These are phyloP conservation scores for Calonectria honghensis DNA, from an alignment of 2,329 filamentous ascomycete species.

Conservation along the genomic window DNA sequence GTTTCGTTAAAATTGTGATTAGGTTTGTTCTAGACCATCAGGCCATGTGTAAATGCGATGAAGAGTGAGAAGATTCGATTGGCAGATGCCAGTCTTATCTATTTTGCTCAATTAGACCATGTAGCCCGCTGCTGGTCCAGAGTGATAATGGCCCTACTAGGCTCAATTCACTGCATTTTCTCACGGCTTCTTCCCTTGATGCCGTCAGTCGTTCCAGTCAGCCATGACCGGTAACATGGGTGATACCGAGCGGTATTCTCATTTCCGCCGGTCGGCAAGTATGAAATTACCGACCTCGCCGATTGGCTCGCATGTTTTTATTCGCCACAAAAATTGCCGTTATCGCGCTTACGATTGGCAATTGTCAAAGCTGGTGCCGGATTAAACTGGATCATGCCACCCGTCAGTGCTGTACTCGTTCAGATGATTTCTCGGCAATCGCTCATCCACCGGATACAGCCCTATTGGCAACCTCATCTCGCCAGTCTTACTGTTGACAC, in stretches of 20 bases:
- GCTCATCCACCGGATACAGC: background rate
- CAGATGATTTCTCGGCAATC: background rate
- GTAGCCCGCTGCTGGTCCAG: too few relatives aligned
- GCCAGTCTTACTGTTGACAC: background rate
- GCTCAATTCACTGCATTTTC: background rate
- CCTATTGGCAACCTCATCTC: background rate
- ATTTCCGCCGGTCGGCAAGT: conserved; percentile 13
- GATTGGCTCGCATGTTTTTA: background rate
- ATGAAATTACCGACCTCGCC: conserved; percentile 9
- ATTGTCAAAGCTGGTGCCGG: background rate
- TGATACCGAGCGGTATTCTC: background rate
- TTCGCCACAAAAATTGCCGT: background rate
- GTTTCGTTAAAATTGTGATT: too few relatives aligned
- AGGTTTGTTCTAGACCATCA: too few relatives aligned
- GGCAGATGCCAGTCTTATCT: conserved; percentile 8
- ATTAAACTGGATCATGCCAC: background rate
- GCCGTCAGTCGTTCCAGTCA: background rate
- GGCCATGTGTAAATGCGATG: too few relatives aligned
- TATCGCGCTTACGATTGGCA: background rate
- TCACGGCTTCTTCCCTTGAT: background rate
- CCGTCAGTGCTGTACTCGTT: background rate
- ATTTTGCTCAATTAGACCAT: background rate
- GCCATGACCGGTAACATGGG: background rate
- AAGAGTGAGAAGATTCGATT: background rate
- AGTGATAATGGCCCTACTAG: background rate